Evolutionary conservation across 805 yeast genomes (phyloP), one percentile per base, ranked within the genome.

Genomic region (Torulaspora gathmanii): DNA sequence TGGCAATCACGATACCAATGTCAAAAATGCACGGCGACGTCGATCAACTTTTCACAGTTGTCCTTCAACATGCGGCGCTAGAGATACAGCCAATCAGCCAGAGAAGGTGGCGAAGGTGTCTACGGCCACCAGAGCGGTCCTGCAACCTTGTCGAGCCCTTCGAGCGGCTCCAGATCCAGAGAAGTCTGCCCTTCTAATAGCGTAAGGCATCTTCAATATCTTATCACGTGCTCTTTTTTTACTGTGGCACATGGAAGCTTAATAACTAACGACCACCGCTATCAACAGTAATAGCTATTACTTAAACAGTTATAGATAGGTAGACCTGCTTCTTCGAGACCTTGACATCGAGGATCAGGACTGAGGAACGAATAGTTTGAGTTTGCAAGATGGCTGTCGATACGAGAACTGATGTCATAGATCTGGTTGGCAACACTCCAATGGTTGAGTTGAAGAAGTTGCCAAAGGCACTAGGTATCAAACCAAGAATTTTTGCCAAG

Each of bases 371-470:
- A 22, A 5, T 22, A 22, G 9, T 3, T 22, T 8, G 40, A 16
- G 13, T 2, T 20, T 13, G 16, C 19, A 23, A 9, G 27, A 45
- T 45, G 50, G 36, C 22, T 19, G 37, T 45, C 11, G 65, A 60
- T 44, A 53, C 57, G n/a, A 59, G 65, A 54, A 53, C 56, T 37
- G 71, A 77, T 58, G 80, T 82, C 42, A 71, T 86, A 40, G 89
- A 86, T 50, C 78, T 83, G 60, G 86, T 86, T 52, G 95, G 95
- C 43, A 81, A 86, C 74, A 86, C 95, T 8, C 95, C 95, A 11
- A 66, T 86, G 60, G 82, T 86, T 50, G 77, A 74, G 63, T 69
- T 86, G 48, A 85, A 83, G 72, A 80, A 78, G 59, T 76, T 86
- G 50, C 95, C 95, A 11, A 83, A 84, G 62, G 75, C 83, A 12